Conservation (phyloP, 139 green algal species). For the Desmodesmus armatus region DNA sequence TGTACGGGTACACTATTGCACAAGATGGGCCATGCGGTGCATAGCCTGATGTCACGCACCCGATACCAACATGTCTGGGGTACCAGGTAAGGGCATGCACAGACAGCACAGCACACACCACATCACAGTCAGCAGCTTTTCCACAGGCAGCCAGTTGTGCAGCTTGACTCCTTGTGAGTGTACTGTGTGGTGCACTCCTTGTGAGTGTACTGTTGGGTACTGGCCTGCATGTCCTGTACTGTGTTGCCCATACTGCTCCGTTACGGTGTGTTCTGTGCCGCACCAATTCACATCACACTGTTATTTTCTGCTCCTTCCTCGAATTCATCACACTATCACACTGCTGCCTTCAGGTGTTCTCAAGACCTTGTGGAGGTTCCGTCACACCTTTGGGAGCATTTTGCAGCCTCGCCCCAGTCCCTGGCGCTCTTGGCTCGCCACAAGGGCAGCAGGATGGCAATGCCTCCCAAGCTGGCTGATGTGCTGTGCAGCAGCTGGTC, state of each 20-base stretch:
- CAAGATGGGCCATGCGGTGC: constrained; percentile 92
- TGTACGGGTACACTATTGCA: constrained; percentile 92
- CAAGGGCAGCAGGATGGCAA: neutral
- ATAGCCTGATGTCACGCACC: constrained; percentile 87
- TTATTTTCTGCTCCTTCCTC: too few species aligned
- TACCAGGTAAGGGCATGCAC: constrained; percentile 55
- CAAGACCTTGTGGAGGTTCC: constrained; percentile 93
- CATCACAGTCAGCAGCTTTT: too few species aligned
- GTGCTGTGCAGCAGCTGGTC: constrained; percentile 32
- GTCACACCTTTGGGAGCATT: constrained; percentile 89
- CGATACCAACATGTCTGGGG: constrained; percentile 90
- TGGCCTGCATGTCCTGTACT: neutral
- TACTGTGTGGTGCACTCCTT: neutral
- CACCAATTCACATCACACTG: too few species aligned
- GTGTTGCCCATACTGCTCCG: neutral
- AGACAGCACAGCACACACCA: too few species aligned
- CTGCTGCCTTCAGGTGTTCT: constrained; percentile 62
- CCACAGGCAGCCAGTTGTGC: too few species aligned
- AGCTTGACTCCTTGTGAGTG: too few species aligned
- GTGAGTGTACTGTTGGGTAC: neutral
- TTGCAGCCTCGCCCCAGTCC: constrained; percentile 62
- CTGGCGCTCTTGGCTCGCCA: constrained; percentile 55
- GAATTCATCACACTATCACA: too few species aligned
- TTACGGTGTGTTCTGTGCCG: neutral
- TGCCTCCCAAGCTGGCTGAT: constrained; percentile 40